Percentiles rank a stretch among this genome's conserved stretches.
These are phyloP conservation scores for Alternaria longipes DNA, from an alignment of 2,329 filamentous ascomycete genomes.

Conservation along the genomic window DNA sequence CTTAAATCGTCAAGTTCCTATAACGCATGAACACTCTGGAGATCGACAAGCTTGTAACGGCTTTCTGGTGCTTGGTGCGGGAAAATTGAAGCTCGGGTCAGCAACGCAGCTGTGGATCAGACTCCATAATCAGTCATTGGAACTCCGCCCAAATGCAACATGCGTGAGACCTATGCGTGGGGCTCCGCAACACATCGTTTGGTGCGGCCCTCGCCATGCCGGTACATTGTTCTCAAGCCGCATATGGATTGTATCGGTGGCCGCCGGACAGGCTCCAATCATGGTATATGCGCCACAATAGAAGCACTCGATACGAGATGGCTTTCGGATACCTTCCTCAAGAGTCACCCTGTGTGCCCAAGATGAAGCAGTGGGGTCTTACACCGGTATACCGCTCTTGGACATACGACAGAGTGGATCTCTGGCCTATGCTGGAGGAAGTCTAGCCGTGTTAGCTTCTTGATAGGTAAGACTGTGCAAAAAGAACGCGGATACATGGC, in stretches of 20 bases:
- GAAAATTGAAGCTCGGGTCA: constrained; percentile 7
- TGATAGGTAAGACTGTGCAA: background rate
- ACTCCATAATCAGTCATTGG: constrained; percentile 10
- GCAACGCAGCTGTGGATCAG: constrained; percentile 4
- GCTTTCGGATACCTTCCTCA: background rate
- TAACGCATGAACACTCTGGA: constrained; percentile 1
- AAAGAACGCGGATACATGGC: background rate
- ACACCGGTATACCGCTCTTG: constrained; percentile 16
- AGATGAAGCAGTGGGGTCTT: background rate
- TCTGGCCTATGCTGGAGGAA: constrained; percentile 12
- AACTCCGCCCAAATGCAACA: constrained; percentile 13
- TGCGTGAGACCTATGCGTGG: constrained; percentile 7
- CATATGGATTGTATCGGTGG: background rate
- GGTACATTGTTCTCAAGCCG: constrained; percentile 7
- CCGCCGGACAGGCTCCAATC: background rate
- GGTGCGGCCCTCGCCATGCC: constrained; percentile 6
- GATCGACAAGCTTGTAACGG: constrained; percentile 16
- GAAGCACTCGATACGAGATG: background rate
- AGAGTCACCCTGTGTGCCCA: background rate
- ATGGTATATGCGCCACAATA: background rate
- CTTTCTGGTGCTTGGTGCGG: constrained; percentile 13
- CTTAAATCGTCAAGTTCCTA: background rate
- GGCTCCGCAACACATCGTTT: constrained; percentile 2
- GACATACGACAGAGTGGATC: constrained; percentile 11
- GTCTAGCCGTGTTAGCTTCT: background rate